Conservation (phyloP, 2,329 filamentous ascomycete species). For the Fusarium succisae region DNA sequence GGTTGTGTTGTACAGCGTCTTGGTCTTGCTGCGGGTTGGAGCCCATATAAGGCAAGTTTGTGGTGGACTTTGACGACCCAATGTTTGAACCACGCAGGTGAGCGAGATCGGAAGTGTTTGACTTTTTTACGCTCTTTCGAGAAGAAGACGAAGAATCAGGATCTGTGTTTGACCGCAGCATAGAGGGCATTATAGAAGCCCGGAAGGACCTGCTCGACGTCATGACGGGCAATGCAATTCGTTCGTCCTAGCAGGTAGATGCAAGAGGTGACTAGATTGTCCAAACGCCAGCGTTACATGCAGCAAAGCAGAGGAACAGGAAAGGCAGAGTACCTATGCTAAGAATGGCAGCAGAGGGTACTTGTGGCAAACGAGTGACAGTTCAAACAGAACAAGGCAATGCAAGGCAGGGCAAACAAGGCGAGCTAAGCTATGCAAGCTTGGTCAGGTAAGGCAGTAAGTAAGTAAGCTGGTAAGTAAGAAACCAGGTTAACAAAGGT, state of each 20-base stretch:
- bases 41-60: conserved; percentile 20
- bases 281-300: conserved; percentile 44
- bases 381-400: conserved; percentile 9
- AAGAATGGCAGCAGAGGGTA: conserved; percentile 37
- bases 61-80: conserved; percentile 27
- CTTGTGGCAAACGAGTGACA: conserved; percentile 28
- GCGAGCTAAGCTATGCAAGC: conserved; percentile 13
- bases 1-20: conserved; percentile 35
- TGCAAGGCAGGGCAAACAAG: conserved; percentile 2
- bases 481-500: conserved; percentile 4
- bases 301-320: conserved; percentile 34
- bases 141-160: conserved; percentile 38
- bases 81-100: conserved; percentile 31
- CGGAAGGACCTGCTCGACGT: conserved; percentile 58
- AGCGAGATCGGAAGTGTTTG: conserved; percentile 38
- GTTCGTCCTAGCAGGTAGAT: not conserved
- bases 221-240: conserved; percentile 49
- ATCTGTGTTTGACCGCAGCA: conserved; percentile 46
- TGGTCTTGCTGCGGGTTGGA: conserved; percentile 13
- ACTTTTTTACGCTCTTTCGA: conserved; percentile 40
- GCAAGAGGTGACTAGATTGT: conserved; percentile 8
- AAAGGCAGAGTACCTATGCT: conserved; percentile 26
- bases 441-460: not conserved
- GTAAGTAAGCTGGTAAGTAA: not conserved
- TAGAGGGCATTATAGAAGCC: conserved; percentile 50